Percentiles rank a stretch among this genome's conserved stretches.
Evolutionary conservation across 2,329 filamentous ascomycete genomes (phyloP).

Genomic region (Colletotrichum lindemuthianum): DNA sequence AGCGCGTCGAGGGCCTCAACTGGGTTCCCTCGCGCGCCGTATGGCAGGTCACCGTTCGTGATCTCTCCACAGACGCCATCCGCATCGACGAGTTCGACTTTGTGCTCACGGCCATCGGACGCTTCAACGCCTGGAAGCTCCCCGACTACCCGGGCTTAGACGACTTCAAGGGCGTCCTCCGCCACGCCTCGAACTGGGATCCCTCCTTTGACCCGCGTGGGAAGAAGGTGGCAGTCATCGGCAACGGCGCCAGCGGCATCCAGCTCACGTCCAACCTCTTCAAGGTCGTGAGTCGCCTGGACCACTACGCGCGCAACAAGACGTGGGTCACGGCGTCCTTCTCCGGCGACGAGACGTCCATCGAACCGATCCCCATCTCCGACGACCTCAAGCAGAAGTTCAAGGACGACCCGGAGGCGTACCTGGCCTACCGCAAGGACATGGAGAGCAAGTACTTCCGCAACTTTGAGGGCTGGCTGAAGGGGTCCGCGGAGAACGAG

Average conservation of each 20-base stretch:
- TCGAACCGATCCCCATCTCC: slow-evolving; percentile 64
- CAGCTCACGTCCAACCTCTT: slow-evolving; percentile 66
- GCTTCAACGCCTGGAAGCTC: slow-evolving; percentile 73
- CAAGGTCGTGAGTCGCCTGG: slow-evolving; percentile 58
- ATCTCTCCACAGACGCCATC: slow-evolving; percentile 49
- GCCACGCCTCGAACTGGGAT: slow-evolving; percentile 72
- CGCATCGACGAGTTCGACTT: slow-evolving; percentile 65
- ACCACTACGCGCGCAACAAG: slow-evolving; percentile 72
- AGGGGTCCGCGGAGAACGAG: slow-evolving; percentile 60
- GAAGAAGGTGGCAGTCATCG: slow-evolving; percentile 68
- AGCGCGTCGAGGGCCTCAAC: slow-evolving; percentile 62
- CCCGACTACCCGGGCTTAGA: slow-evolving; percentile 69
- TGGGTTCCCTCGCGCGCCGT: slow-evolving; percentile 63
- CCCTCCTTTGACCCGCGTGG: slow-evolving; percentile 56
- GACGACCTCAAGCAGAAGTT: slow-evolving; percentile 66
- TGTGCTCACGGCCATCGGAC: slow-evolving; percentile 70
- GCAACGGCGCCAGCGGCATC: slow-evolving; percentile 71
- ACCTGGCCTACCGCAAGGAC: slow-evolving; percentile 67
- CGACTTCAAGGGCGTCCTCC: slow-evolving; percentile 63
- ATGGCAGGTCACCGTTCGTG: slow-evolving; percentile 64
- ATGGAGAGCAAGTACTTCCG: slow-evolving; percentile 72
- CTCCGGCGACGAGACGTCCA: slow-evolving; percentile 63
- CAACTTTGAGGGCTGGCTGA: slow-evolving; percentile 64
- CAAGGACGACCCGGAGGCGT: slow-evolving; percentile 66
- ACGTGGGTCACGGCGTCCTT: slow-evolving; percentile 76